phyloP scores from a whole-genome alignment of 768 basidiomycete species.

The Gloeostereum incarnatum region DNA sequence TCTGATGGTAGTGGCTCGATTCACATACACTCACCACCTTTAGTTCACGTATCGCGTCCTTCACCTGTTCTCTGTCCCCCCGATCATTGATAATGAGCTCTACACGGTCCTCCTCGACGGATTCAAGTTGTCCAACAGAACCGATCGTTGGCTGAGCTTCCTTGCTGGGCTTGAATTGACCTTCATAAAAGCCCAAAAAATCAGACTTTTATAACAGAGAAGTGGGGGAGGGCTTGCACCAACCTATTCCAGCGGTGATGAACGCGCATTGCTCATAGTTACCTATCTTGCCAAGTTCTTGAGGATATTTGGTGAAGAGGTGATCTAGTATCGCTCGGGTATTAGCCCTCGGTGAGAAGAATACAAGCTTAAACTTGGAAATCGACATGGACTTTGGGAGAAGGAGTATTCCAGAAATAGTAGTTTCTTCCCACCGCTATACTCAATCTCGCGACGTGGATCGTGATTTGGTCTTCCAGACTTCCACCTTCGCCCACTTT shows the following conservation, averaged over 20 bases:
- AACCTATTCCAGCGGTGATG: constrained; percentile 41
- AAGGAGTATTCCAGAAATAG: too few species aligned
- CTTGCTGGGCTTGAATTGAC: constrained; percentile 33
- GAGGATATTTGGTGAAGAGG: constrained; percentile 34
- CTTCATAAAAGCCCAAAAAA: constrained; percentile 14
- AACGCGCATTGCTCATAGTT: constrained; percentile 48
- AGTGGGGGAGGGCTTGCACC: constrained; percentile 9
- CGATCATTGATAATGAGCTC: too few species aligned
- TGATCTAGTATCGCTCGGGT: constrained; percentile 32
- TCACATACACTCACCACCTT: too few species aligned
- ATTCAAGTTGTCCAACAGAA: constrained; percentile 28
- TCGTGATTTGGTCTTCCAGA: too few species aligned
- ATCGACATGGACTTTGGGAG: constrained; percentile 9
- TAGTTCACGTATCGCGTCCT: too few species aligned
- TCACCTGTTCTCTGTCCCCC: too few species aligned
- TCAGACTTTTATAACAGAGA: background rate
- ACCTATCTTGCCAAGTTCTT: constrained; percentile 41
- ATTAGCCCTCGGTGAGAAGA: constrained; percentile 34
- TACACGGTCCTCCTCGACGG: too few species aligned
- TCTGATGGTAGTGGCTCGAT: too few species aligned
- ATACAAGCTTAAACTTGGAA: constrained; percentile 39
- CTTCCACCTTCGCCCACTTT: too few species aligned
- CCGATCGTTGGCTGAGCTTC: constrained; percentile 40
- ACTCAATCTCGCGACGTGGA: too few species aligned
- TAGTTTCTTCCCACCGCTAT: too few species aligned